Percentiles rank a stretch among this genome's conserved stretches.
Conservation (phyloP, 768 basidiomycete species). For the Boletus sp. region DNA sequence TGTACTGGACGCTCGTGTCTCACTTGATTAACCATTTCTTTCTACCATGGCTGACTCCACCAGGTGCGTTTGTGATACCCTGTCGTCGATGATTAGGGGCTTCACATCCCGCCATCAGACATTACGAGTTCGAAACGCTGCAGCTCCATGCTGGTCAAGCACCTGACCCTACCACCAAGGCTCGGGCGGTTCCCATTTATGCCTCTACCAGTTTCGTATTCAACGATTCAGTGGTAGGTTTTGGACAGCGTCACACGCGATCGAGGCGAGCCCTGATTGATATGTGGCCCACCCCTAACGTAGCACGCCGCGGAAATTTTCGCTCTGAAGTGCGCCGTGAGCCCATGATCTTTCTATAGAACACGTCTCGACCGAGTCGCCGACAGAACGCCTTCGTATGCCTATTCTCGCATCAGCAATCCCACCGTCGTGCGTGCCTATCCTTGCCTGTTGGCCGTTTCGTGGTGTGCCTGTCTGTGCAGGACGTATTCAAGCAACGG, state of each 20-base stretch:
- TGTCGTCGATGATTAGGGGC: too few species aligned
- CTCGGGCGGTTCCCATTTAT: constrained; percentile 79
- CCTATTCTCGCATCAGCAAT: constrained; percentile 22
- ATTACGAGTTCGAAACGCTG: constrained; percentile 68
- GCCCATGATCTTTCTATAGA: too few species aligned
- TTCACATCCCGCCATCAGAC: too few species aligned
- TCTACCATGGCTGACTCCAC: not conserved
- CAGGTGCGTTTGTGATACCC: constrained; percentile 1
- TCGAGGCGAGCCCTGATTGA: too few species aligned
- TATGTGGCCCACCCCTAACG: too few species aligned
- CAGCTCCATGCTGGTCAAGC: constrained; percentile 75
- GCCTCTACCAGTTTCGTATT: constrained; percentile 71
- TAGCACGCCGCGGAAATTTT: constrained; percentile 16
- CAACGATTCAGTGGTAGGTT: constrained; percentile 55
- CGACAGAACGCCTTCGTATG: constrained; percentile 5
- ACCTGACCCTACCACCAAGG: constrained; percentile 62
- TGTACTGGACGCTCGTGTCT: not conserved
- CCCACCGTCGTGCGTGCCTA: constrained; percentile 16
- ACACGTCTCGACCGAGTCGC: not conserved
- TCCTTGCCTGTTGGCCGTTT: not conserved
- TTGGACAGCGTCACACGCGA: too few species aligned
- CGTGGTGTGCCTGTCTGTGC: not conserved
- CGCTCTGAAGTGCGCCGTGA: constrained; percentile 7
- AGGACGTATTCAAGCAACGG: constrained; percentile 80
- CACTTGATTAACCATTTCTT: not conserved